A percentile compares a stretch with the other conserved stretches of the same genome.
phyloP scores from a whole-genome alignment of 2,329 filamentous ascomycete species.

The Trichoderma sp. region DNA sequence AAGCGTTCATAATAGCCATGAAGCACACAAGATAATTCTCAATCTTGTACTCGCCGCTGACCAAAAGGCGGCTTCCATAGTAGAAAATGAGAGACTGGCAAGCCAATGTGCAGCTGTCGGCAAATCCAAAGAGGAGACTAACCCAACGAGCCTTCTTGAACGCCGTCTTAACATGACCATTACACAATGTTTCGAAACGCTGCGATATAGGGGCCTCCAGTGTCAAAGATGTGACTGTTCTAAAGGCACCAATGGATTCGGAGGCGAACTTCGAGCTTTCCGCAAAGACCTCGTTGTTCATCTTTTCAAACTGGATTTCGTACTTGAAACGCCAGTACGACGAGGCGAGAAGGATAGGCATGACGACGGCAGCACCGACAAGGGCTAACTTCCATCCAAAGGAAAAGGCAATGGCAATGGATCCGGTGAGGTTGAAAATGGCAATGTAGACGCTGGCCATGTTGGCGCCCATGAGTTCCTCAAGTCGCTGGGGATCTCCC shows the following conservation, averaged over 20 bases:
- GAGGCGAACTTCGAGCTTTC: constrained; percentile 74
- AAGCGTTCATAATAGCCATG: constrained; percentile 67
- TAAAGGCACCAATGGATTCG: constrained; percentile 72
- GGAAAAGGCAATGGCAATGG: constrained; percentile 65
- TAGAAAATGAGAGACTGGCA: constrained; percentile 66
- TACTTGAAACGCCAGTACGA: constrained; percentile 56
- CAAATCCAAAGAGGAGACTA: constrained; percentile 67
- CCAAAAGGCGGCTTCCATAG: constrained; percentile 64
- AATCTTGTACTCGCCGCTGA: constrained; percentile 48
- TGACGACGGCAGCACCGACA: constrained; percentile 63
- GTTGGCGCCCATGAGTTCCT: constrained; percentile 64
- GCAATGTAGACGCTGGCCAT: constrained; percentile 64
- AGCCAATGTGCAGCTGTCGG: constrained; percentile 65
- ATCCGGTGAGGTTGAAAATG: constrained; percentile 65
- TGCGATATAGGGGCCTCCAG: constrained; percentile 66
- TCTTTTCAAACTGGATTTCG: constrained; percentile 67
- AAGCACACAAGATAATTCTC: constrained; percentile 59
- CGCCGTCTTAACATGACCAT: constrained; percentile 58
- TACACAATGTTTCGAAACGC: constrained; percentile 62
- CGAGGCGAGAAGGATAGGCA: constrained; percentile 50
- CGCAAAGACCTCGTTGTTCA: constrained; percentile 68
- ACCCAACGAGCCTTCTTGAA: constrained; percentile 62
- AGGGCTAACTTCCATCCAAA: constrained; percentile 78
- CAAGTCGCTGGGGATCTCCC: constrained; percentile 59
- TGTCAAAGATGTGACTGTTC: constrained; percentile 70